Evolutionary conservation across 1,139 yeast genomes (phyloP).

Genomic region (Scheffersomyces titani): DNA sequence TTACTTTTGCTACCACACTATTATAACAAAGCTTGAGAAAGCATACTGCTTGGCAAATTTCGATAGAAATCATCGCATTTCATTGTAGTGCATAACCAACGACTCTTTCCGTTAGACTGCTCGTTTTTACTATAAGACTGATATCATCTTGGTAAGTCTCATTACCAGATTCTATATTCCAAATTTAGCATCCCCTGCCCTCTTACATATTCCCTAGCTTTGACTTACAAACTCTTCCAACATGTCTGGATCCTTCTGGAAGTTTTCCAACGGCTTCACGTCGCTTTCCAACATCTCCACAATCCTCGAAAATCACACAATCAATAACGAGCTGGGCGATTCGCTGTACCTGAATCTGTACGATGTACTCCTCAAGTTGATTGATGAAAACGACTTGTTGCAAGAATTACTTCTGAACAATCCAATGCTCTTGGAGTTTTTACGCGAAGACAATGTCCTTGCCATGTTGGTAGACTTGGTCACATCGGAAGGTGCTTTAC

Average conservation of each 20-base stretch:
- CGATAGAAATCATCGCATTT: not conserved
- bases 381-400: conserved; percentile 84
- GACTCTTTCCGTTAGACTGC: not conserved
- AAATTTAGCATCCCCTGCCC: not conserved
- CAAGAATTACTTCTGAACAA: conserved; percentile 86
- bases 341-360: conserved; percentile 16
- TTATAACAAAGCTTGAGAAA: not conserved
- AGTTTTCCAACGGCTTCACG: conserved; percentile 82
- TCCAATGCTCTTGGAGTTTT: conserved; percentile 75
- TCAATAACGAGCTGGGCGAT: conserved; percentile 28
- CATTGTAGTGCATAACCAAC: not conserved
- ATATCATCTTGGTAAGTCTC: not conserved
- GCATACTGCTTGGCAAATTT: not conserved
- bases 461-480: conserved; percentile 67
- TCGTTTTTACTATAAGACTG: conserved; percentile 1
- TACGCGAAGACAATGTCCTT: conserved; percentile 73
- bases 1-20: not conserved
- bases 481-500: conserved; percentile 43
- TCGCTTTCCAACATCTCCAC: conserved; percentile 74
- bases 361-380: conserved; percentile 57
- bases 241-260: conserved; percentile 90
- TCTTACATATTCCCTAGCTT: not conserved
- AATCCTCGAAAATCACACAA: conserved; percentile 58
- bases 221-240: not conserved
- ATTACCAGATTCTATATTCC: not conserved